These are phyloP conservation scores for Pelargonium australe DNA, from an alignment of 441 rosid genomes.

Conservation along the genomic window DNA sequence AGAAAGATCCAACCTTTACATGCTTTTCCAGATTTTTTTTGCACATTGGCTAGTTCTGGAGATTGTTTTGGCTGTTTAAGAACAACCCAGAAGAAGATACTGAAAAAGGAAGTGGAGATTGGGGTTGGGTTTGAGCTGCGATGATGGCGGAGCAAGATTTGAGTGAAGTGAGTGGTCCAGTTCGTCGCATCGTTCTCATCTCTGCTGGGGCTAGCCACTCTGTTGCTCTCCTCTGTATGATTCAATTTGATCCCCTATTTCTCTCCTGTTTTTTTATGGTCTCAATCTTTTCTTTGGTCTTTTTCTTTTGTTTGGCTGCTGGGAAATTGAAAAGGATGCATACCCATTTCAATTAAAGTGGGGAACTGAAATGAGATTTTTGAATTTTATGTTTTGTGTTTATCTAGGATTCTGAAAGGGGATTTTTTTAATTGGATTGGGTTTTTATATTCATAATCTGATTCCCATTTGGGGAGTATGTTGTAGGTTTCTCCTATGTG, in stretches of 20 bases:
- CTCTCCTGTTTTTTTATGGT: not conserved
- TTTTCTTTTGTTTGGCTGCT: conserved; percentile 1
- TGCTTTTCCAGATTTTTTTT: not conserved
- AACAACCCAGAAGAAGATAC: not conserved
- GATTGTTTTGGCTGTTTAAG: not conserved
- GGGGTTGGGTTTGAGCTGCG: not conserved
- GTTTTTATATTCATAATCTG: not conserved
- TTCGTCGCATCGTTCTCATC: conserved; percentile 61
- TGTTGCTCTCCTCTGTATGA: conserved; percentile 79
- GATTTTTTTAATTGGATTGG: not conserved
- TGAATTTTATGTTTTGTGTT: not conserved
- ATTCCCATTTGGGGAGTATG: not conserved
- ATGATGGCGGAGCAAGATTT: conserved; percentile 40
- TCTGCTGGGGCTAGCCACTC: conserved; percentile 98
- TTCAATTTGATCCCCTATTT: not conserved
- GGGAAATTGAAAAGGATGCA: not conserved
- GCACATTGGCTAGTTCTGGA: not conserved
- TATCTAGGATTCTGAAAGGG: not conserved
- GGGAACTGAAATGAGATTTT: not conserved
- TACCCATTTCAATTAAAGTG: conserved; percentile 2
- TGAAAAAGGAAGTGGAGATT: not conserved
- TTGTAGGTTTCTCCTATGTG: not conserved
- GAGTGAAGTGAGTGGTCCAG: conserved; percentile 37
- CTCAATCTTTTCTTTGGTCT: not conserved
- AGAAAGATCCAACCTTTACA: not conserved